Evolutionary conservation across 176 grass and related monocot species (phyloP), one percentile per base, ranked within the genome.

Genomic region (Cenchrus purpureus): DNA sequence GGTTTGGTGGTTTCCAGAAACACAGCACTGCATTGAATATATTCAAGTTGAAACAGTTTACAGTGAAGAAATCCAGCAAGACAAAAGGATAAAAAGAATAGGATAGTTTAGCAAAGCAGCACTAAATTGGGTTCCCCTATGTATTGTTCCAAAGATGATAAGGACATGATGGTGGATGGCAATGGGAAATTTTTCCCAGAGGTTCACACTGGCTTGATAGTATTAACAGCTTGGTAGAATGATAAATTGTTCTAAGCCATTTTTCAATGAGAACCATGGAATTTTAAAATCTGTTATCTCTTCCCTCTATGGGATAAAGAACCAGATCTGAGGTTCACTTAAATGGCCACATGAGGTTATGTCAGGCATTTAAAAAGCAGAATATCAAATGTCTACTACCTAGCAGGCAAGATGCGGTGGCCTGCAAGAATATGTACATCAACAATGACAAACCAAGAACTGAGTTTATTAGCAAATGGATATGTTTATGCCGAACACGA

Each of bases 1-100:
- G 83, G n/a, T 63, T 53, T 74, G 71, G 12, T 14, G 20, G 55
- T 81, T 77, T 56, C 34, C 7, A 65, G 22, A 50, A 62, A 37
- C 20, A n/a, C 32, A 53, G 29, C 42, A 70, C 40, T 76, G 32
- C 13, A 71, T 70, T 7, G 15, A 53, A 29, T 68, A 40, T 51
- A 58, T 63, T 53, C 9, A 82, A 65, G 42, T 51, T 49, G 19
- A 61, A 58, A n/a, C 0, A 8, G 44, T 17, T 55, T 42, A 76
- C 31, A 50, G 52, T 55, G 44, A 53, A 7, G 14, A 77, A 43
- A 76, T 6, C 14, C 48, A 74, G 22, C 70, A 73, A 52, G 22
- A 73, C 2, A 73, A 14, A 73, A 17, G n/a, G 48, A 32, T 53
- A 72, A 8, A 51, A 52, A 61, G 20, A 9, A 61, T 61, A 61